Conservation (phyloP, 2,329 filamentous ascomycete species). For the Dothiorella sarmentorum region DNA sequence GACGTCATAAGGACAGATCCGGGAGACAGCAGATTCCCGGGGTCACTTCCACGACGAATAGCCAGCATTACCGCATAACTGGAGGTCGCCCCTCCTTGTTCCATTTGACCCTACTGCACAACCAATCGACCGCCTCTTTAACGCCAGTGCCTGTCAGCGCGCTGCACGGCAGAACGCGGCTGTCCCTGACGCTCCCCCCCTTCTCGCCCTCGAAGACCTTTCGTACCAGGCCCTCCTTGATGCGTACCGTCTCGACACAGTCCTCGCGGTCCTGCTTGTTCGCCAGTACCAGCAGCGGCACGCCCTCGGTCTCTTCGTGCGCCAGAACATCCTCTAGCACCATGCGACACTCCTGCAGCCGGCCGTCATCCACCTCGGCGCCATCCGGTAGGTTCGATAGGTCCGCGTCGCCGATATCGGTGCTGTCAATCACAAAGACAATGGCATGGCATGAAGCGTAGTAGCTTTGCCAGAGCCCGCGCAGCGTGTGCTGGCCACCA, state of each 20-base stretch:
- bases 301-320: slow-evolving; percentile 82
- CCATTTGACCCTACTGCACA: slow-evolving; percentile 88
- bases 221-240: slow-evolving; percentile 94
- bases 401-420: slow-evolving; percentile 82
- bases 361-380: slow-evolving; percentile 40
- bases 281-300: slow-evolving; percentile 85
- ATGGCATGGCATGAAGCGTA: slow-evolving; percentile 93
- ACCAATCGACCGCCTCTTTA: slow-evolving; percentile 93
- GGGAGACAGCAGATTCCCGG: background rate
- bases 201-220: slow-evolving; percentile 95
- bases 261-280: slow-evolving; percentile 99
- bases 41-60: background rate
- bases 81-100: slow-evolving; percentile 92
- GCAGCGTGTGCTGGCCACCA: slow-evolving; percentile 83
- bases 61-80: slow-evolving; percentile 72
- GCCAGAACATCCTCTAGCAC: slow-evolving; percentile 89
- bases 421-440: slow-evolving; percentile 95
- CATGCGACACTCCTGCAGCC: slow-evolving; percentile 82
- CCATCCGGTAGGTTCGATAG: slow-evolving; percentile 50
- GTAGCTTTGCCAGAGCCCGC: slow-evolving; percentile 93
- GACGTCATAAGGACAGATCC: no score
- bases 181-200: slow-evolving; percentile 80
- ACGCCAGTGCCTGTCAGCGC: slow-evolving; percentile 84
- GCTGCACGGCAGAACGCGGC: slow-evolving; percentile 83
- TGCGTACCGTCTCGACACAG: slow-evolving; percentile 93